These are phyloP conservation scores for Aspergillus ellipticus DNA, from an alignment of 495 filamentous ascomycete genomes.

Conservation along the genomic window DNA sequence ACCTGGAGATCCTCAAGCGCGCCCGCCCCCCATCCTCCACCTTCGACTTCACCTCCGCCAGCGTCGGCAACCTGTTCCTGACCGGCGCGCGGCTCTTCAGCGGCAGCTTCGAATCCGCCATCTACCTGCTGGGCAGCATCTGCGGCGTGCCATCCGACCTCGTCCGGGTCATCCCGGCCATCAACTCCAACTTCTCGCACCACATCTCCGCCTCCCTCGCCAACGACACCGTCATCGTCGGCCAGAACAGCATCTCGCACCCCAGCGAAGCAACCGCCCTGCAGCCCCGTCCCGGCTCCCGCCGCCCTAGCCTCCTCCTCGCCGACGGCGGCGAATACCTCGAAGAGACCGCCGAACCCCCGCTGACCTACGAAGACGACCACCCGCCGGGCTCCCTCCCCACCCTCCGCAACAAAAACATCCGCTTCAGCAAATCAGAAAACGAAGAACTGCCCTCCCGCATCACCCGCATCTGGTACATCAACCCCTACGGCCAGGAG, in stretches of 20 bases:
- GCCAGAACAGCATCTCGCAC: conserved; percentile 91
- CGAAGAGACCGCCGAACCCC: conserved; percentile 66
- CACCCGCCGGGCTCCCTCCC: conserved; percentile 83
- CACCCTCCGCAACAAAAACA: conserved; percentile 71
- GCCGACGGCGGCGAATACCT: conserved; percentile 44
- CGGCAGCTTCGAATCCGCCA: conserved; percentile 75
- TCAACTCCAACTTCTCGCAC: conserved; percentile 90
- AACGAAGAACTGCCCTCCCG: conserved; percentile 69
- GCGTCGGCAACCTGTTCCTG: conserved; percentile 91
- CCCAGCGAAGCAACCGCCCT: conserved; percentile 59
- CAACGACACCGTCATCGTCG: conserved; percentile 76
- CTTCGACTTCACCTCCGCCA: conserved; percentile 85
- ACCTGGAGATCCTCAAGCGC: conserved; percentile 87
- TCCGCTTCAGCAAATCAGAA: conserved; percentile 71
- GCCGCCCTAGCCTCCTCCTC: conserved; percentile 35
- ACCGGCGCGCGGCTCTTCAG: conserved; percentile 80
- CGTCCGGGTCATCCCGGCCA: conserved; percentile 78
- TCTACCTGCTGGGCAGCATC: conserved; percentile 78
- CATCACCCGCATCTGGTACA: conserved; percentile 89
- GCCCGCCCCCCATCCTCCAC: conserved; percentile 67
- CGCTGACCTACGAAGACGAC: conserved; percentile 50
- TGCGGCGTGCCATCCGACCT: conserved; percentile 66
- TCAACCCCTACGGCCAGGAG: conserved; percentile 92
- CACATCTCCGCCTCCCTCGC: conserved; percentile 83
- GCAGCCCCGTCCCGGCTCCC: conserved; percentile 29